phyloP scores from a whole-genome alignment of 495 filamentous ascomycete species.

The Parachaetomium inaequale region DNA sequence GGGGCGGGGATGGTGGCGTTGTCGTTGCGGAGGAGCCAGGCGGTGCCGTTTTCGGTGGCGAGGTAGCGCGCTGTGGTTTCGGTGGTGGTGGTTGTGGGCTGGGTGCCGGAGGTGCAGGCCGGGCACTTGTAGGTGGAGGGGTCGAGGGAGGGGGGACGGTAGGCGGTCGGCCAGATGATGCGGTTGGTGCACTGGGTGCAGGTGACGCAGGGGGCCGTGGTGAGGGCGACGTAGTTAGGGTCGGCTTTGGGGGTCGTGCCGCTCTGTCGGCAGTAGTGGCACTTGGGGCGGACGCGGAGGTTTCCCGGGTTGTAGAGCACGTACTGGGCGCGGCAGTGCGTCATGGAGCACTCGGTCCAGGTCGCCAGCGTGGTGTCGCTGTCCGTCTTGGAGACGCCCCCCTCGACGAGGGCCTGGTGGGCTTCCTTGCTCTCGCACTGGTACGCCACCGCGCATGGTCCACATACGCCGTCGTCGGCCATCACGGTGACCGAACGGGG shows the following conservation, averaged over 20 bases:
- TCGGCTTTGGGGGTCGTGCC: neutral
- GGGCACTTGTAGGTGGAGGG: slow-evolving; percentile 35
- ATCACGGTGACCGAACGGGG: slow-evolving; percentile 49
- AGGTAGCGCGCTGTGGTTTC: slow-evolving; percentile 35
- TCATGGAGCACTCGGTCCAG: slow-evolving; percentile 44
- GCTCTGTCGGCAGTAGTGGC: slow-evolving; percentile 41
- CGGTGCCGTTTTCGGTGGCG: slow-evolving; percentile 33
- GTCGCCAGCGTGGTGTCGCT: slow-evolving; percentile 23
- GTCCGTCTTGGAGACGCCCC: slow-evolving; percentile 31
- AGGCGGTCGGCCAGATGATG: slow-evolving; percentile 42
- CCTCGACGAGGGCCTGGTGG: slow-evolving; percentile 13
- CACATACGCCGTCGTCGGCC: slow-evolving; percentile 36
- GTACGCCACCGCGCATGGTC: slow-evolving; percentile 29
- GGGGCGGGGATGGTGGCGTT: slow-evolving; percentile 29
- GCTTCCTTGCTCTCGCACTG: neutral
- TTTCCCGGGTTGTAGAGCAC: slow-evolving; percentile 40
- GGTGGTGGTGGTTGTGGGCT: slow-evolving; percentile 30
- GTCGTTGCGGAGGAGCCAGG: slow-evolving; percentile 41
- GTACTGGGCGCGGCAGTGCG: slow-evolving; percentile 45
- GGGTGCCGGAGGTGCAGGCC: slow-evolving; percentile 30
- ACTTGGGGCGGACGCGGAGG: slow-evolving; percentile 43
- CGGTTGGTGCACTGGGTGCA: slow-evolving; percentile 41
- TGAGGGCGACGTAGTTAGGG: slow-evolving; percentile 5
- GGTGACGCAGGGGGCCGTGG: slow-evolving; percentile 31
- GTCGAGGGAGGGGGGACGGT: slow-evolving; percentile 31